phyloP scores from a whole-genome alignment of 2,329 filamentous ascomycete species.

The Stemphylium vesicarium region DNA sequence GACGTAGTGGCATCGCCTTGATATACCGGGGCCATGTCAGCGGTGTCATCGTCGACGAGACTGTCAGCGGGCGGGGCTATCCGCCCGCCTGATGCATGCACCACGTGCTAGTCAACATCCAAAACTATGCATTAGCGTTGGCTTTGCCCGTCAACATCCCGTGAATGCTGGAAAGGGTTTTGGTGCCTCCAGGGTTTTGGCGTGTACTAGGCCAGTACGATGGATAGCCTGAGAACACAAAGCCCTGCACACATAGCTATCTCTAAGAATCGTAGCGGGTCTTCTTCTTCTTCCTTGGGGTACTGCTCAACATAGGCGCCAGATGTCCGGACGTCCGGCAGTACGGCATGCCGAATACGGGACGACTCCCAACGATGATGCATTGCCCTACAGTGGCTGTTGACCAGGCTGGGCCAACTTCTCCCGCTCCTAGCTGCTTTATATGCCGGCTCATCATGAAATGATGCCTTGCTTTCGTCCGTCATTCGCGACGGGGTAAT shows the following conservation, averaged over 20 bases:
- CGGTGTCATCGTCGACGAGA: conserved; percentile 13
- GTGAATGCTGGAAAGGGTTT: background rate
- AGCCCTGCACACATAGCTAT: background rate
- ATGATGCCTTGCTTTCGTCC: conserved; percentile 2
- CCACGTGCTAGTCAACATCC: conserved; percentile 6
- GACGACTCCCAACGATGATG: background rate
- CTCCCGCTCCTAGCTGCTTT: background rate
- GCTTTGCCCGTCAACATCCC: background rate
- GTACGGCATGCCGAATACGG: conserved; percentile 2
- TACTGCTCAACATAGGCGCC: background rate
- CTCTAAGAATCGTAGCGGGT: background rate
- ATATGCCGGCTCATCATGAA: background rate
- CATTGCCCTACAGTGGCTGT: background rate
- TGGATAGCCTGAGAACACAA: background rate
- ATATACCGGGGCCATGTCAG: conserved; percentile 16
- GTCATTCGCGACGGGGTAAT: background rate
- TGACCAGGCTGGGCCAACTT: background rate
- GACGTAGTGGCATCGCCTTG: conserved; percentile 3
- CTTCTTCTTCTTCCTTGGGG: background rate
- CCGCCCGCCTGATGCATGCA: conserved; percentile 15
- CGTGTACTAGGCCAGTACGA: background rate
- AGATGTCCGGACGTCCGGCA: background rate
- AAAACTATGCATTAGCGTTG: conserved; percentile 1
- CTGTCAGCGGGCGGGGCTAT: conserved; percentile 18
- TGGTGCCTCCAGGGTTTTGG: background rate